Base-by-base conservation (phyloP, 148 eudicot species). In the Cornus suecica region DNA sequence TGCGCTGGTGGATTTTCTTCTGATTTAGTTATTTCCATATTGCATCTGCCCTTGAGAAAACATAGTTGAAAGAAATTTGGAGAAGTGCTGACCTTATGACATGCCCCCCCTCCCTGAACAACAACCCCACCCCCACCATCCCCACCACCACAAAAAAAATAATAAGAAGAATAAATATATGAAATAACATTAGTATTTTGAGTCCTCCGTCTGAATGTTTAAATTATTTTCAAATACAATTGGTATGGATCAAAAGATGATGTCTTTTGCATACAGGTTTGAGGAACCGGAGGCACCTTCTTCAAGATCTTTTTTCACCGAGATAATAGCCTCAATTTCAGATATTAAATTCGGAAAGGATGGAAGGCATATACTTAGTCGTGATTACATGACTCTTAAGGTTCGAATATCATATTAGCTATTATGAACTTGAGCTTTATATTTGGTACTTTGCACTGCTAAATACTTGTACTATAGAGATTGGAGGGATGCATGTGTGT, bases 361-460 rank as follows among this genome's bases (percentile, higher is more conserved):
- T 80, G 92, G 95, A 66, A 87, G 92, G 83, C 79, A 86, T 77
- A 83, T 91, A 82, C 89, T 90, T 61, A 90, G 94, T 72, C 92
- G 94, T 75, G 94, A 88, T 73, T 90, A 88, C 83, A 90, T 90
- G 94, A 87, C 92, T 48, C 90, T 91, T 73, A 91, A 89, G 92
- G 93, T 89, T 52, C 66, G 80, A 32, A 41, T 74, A 62, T 76
- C 42, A 45, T 60, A 45, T 73, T 25, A 76, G 71, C 31, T 70
- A 51, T 54, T 70, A 51, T 54, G 70, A 42, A 51, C 48, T 10
- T 54, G 41, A 34, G 58, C 23, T n/a, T 45, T 72, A 15, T 27
- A 3, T 52, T 20, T 72, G 26, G 37, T 25, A 60, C 14, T 66
- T 22, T 74, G 23, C 24, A 14, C 69, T 66, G 10, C 71, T 75